Evolutionary conservation across 345 rosid genomes (phyloP).

Genomic region (Populus nigra): DNA sequence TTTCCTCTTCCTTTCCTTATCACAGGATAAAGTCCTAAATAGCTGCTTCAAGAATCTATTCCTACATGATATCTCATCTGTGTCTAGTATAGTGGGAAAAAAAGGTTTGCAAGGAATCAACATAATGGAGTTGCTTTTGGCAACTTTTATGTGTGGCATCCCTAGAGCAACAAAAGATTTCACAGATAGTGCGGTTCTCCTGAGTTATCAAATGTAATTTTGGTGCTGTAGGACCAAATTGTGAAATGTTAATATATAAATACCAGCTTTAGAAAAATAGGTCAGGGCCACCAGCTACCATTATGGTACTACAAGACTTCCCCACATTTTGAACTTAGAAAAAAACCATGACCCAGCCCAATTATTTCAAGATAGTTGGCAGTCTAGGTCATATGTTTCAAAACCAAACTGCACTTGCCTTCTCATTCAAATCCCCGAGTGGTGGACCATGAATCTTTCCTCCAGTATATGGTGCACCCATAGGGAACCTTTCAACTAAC

Average conservation of each 20-base stretch:
- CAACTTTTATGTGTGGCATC: conserved; percentile 7
- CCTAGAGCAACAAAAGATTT: conserved; percentile 7
- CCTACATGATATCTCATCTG: conserved; percentile 4
- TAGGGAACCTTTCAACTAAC: conserved; percentile 97
- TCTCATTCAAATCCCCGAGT: conserved; percentile 88
- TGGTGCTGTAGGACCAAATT: not conserved
- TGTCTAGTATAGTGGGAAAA: not conserved
- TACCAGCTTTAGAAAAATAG: not conserved
- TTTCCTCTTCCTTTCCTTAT: not conserved
- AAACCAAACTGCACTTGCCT: conserved; percentile 53
- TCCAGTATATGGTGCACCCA: conserved; percentile 99
- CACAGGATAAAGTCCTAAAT: conserved; percentile 22
- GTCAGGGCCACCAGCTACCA: not conserved
- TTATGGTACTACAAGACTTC: not conserved
- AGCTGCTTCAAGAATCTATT: conserved; percentile 23
- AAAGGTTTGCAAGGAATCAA: conserved; percentile 29
- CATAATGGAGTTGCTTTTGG: conserved; percentile 26
- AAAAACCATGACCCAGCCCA: not conserved
- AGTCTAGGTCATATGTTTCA: conserved; percentile 11
- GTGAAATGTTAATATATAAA: not conserved
- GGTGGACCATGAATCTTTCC: conserved; percentile 98
- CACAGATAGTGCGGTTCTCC: not conserved
- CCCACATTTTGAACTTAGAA: not conserved
- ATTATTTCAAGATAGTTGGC: conserved; percentile 1
- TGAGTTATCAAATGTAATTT: not conserved